phyloP scores from a whole-genome alignment of 2,329 filamentous ascomycete genomes.

The Esteya vermicola region DNA sequence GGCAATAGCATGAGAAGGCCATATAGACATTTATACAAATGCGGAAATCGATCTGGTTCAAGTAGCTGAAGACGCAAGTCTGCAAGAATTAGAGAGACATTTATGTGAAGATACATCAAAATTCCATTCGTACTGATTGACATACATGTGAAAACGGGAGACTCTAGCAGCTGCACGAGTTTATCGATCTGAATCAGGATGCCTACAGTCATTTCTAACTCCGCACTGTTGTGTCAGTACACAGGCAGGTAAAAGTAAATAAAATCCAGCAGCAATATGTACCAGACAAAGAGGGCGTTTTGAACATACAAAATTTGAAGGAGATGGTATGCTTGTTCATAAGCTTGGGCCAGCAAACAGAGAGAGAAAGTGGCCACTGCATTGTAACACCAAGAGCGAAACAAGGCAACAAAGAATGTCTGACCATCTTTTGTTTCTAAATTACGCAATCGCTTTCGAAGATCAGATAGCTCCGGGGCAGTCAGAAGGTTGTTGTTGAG shows the following conservation, averaged over 20 bases:
- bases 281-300: no score
- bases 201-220: conserved; percentile 97
- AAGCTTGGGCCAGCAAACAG: conserved; percentile 88
- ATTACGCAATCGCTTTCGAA: conserved; percentile 80
- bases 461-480: conserved; percentile 79
- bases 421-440: conserved; percentile 89
- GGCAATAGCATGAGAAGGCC: conserved; percentile 96
- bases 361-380: conserved; percentile 94
- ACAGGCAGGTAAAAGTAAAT: background rate
- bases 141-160: conserved; percentile 92
- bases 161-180: conserved; percentile 89
- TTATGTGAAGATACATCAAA: background rate
- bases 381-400: conserved; percentile 97
- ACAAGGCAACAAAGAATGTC: conserved; percentile 85
- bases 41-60: conserved; percentile 87
- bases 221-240: conserved; percentile 50
- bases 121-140: conserved; percentile 1
- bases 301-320: conserved; percentile 86
- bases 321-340: conserved; percentile 93
- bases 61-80: conserved; percentile 88
- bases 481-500: conserved; percentile 98
- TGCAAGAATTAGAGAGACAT: conserved; percentile 19
- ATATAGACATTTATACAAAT: conserved; percentile 95
- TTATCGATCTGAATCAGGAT: conserved; percentile 99
- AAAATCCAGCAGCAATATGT: no score